A percentile compares a stretch with the other conserved stretches of the same genome.
Evolutionary conservation across 768 basidiomycete genomes (phyloP).

Genomic region (Paxillus involutus): DNA sequence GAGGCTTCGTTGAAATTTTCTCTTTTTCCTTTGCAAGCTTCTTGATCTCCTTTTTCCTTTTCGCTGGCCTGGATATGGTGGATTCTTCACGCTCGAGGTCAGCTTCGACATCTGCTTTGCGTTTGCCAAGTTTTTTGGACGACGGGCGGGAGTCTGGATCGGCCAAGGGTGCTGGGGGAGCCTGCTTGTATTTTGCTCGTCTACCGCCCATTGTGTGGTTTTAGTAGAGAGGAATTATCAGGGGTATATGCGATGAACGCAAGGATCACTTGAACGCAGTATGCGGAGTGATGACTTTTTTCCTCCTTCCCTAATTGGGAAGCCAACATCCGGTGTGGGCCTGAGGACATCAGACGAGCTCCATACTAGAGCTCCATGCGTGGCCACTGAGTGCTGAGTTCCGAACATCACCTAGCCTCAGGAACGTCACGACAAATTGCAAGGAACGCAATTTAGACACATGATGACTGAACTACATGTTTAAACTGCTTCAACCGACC

Average conservation of each 20-base stretch:
- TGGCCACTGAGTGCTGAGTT: too few relatives aligned
- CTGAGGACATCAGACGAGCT: neutral
- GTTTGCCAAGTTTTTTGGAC: slow-evolving; percentile 67
- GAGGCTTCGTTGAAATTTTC: slow-evolving; percentile 30
- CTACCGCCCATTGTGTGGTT: slow-evolving; percentile 72
- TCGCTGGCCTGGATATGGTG: slow-evolving; percentile 29
- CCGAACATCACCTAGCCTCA: too few relatives aligned
- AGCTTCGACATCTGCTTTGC: slow-evolving; percentile 55
- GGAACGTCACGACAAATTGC: neutral
- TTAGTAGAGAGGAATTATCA: slow-evolving; percentile 14
- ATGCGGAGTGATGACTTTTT: slow-evolving; percentile 10
- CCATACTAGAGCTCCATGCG: too few relatives aligned
- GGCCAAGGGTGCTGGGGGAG: slow-evolving; percentile 57
- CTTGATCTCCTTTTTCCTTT: slow-evolving; percentile 35
- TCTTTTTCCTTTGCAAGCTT: slow-evolving; percentile 16
- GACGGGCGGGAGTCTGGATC: slow-evolving; percentile 38
- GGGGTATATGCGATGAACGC: neutral
- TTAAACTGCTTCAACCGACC: slow-evolving; percentile 53
- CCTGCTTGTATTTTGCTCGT: slow-evolving; percentile 84
- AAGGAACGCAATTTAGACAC: neutral
- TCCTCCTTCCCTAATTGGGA: slow-evolving; percentile 26
- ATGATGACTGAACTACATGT: neutral
- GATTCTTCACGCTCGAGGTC: slow-evolving; percentile 30
- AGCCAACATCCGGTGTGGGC: neutral
- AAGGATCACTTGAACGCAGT: neutral